These are phyloP conservation scores for Astraeus odoratus DNA, from an alignment of 768 basidiomycete species.

Conservation along the genomic window DNA sequence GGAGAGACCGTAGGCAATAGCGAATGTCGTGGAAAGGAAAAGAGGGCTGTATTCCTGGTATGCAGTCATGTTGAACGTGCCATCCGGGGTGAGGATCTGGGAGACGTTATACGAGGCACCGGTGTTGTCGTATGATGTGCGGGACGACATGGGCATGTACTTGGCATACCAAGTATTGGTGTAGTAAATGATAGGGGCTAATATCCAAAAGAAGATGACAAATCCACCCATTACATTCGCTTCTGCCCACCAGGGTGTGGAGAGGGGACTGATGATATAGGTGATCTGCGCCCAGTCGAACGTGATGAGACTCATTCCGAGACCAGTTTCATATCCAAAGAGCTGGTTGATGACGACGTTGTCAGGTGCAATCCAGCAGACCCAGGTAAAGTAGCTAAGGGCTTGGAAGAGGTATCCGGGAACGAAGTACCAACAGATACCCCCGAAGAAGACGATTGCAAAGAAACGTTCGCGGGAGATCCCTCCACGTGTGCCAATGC, in stretches of 20 bases:
- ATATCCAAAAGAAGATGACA: conserved; percentile 63
- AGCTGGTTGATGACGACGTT: conserved; percentile 67
- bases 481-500: conserved; percentile 37
- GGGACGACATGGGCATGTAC: conserved; percentile 61
- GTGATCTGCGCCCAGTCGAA: conserved; percentile 76
- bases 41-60: conserved; percentile 57
- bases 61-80: conserved; percentile 47
- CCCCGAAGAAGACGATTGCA: conserved; percentile 31
- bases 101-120: conserved; percentile 52
- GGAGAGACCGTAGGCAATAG: conserved; percentile 74
- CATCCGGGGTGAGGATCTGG: conserved; percentile 45
- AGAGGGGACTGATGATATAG: conserved; percentile 45
- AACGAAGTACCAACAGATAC: conserved; percentile 45
- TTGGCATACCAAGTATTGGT: conserved; percentile 56
- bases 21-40: conserved; percentile 61
- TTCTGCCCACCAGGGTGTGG: conserved; percentile 79
- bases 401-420: conserved; percentile 71
- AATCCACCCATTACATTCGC: conserved; percentile 62
- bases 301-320: conserved; percentile 69
- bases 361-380: conserved; percentile 64
- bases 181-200: conserved; percentile 60
- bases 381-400: conserved; percentile 53
- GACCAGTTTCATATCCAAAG: conserved; percentile 50
- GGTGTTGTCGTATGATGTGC: conserved; percentile 59
- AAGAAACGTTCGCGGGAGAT: conserved; percentile 51